Evolutionary conservation across 805 yeast species (phyloP).

Genomic region (Candida odintsovae): DNA sequence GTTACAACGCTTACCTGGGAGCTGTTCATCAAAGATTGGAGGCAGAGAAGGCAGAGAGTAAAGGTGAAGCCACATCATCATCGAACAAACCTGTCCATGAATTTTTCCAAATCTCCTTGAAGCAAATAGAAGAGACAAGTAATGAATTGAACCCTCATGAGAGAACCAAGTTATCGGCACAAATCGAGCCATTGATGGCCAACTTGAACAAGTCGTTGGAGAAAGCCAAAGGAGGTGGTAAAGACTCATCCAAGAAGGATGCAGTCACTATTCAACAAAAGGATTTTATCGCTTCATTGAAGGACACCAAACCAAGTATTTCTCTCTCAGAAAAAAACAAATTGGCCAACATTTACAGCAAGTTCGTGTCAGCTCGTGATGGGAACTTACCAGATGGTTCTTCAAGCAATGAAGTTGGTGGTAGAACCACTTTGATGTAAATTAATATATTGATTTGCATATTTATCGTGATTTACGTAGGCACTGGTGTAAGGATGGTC

Average conservation of each 20-base stretch:
- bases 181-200: constrained; percentile 35
- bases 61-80: constrained; percentile 12
- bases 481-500: neutral
- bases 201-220: constrained; percentile 6
- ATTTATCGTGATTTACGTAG: neutral
- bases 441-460: neutral
- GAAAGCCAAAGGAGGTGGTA: neutral
- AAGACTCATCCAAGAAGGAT: constrained; percentile 11
- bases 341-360: constrained; percentile 56
- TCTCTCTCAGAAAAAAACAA: constrained; percentile 65
- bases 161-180: constrained; percentile 34
- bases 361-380: constrained; percentile 71
- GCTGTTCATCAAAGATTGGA: constrained; percentile 73
- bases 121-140: constrained; percentile 11
- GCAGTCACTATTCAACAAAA: constrained; percentile 41
- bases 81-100: constrained; percentile 25
- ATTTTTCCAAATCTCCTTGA: constrained; percentile 36
- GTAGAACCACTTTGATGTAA: constrained; percentile 76
- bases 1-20: constrained; percentile 84
- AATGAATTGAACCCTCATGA: constrained; percentile 32
- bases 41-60: constrained; percentile 30
- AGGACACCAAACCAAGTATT: constrained; percentile 85
- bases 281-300: constrained; percentile 58
- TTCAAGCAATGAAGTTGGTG: constrained; percentile 77
- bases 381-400: constrained; percentile 88